phyloP scores from a whole-genome alignment of 345 rosid genomes.

The Eucalyptus curtisii region DNA sequence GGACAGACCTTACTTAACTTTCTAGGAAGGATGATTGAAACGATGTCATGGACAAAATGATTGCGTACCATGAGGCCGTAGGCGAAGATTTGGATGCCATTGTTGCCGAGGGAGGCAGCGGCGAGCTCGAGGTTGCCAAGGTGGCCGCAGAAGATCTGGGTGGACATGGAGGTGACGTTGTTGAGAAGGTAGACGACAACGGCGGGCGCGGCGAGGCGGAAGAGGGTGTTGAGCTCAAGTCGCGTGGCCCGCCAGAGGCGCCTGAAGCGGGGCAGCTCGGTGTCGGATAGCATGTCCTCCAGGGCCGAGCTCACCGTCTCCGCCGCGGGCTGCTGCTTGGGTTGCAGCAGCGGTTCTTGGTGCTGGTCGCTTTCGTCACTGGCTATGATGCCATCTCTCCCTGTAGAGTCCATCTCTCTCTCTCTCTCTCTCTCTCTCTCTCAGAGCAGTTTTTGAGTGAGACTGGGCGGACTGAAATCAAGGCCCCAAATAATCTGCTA shows the following conservation, averaged over 20 bases:
- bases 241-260: constrained; percentile 24
- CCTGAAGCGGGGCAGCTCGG: constrained; percentile 4
- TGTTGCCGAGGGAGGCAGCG: constrained; percentile 47
- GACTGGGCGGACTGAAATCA: neutral
- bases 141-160: constrained; percentile 49
- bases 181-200: constrained; percentile 46
- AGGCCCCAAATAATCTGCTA: neutral
- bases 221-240: constrained; percentile 38
- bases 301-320: constrained; percentile 18
- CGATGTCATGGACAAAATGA: neutral
- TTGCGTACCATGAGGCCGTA: constrained; percentile 36
- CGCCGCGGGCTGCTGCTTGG: neutral
- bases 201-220: constrained; percentile 43
- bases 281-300: constrained; percentile 33
- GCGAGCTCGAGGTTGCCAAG: constrained; percentile 61
- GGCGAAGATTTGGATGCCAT: constrained; percentile 37
- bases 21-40: neutral
- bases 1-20: neutral
- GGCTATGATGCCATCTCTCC: neutral
- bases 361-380: neutral
- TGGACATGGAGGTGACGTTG: constrained; percentile 39
- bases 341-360: neutral
- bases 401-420: neutral
- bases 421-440: neutral
- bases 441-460: neutral